Evolutionary conservation across 805 yeast species (phyloP), one percentile per base, ranked within the genome.

Genomic region (Scheffersomyces amazonensis): DNA sequence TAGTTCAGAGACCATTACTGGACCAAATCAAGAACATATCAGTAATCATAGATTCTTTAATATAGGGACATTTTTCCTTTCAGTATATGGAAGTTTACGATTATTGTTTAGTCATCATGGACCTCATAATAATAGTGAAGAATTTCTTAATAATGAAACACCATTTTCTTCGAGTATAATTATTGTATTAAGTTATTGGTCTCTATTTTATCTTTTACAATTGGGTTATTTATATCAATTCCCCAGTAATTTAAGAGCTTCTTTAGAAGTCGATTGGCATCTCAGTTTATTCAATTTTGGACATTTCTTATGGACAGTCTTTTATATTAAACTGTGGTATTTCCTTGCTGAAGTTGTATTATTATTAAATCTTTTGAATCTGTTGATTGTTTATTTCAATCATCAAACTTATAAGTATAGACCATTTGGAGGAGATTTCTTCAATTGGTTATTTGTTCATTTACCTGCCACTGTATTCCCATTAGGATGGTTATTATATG

Each of bases 401-500:
- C 82, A 80, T 60, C 76, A 78, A 56, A 78, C 93, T 2, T 79
- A 73, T 52, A 49, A 72, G 13, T 65, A 81, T 53, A 67, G 70
- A 39, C 80, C 80, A 8, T 47, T 78, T 34, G 44, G 63, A 37
- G 17, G 15, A 13, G 22, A 9, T 7, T 6, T 9, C 6, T 6
- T 5, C 6, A 70, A 68, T 42, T 80, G 81, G 76, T 45, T 79
- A 21, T 60, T 78, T 27, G 66, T 84, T 36, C 95, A 87, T 60
- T 61, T 80, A 47, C 75, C 91, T 12, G 71, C 73, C 11, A 73
- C 79, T 8, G 87, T 90, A 0, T 48, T 85, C 50, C 95, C 96
- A 11, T 58, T 84, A 39, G 70, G 84, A 22, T 87, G 95, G 95
- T 62, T 81, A 25, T 56, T 83, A 41, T 84, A 80, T 53, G 81